Base-by-base conservation (phyloP, 805 yeast genomes). In the Yarrowia osloensis region DNA sequence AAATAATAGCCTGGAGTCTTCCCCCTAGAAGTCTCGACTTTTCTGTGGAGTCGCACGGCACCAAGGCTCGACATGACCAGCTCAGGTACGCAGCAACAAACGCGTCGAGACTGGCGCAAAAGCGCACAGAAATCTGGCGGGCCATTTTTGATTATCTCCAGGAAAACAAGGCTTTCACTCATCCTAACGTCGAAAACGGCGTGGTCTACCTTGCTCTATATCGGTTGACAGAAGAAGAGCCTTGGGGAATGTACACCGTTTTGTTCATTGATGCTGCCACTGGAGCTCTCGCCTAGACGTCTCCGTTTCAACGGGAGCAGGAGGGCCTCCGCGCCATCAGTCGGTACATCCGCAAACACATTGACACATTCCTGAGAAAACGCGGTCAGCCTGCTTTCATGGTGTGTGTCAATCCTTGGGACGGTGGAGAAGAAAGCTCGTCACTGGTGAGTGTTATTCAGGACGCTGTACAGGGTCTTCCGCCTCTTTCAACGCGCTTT, bases 151-250 rank as follows among this genome's bases (percentile, higher is more conserved):
- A 33, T 8, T 40, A 33, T 50, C 19, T 50, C 1, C 40, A 33
- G 7, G 24, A 21, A 2, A 13, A 33, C 4, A 22, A 50, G 29
- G 33, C 39, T 19, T 22, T 50, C 28, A 3, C 11, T 8, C 33
- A 28, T 12, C 15, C 57, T 1, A 21, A 33, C 2, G 3, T n/a
- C 8, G 15, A 4, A 4, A 13, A 19, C 5, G 40, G 40, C 1
- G 57, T 50, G 28, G 57, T 50, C 11, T 50, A 50, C 57, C 33
- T 31, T 50, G 57, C 40, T 8, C 40, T 50, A 15, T 50, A 9
- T 33, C 19, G 29, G 2, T 15, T 33, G 21, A 4, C 40, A 4
- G 40, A 50, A 13, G n/a, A 9, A 3, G 8, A 8, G 6, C 13
- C 22, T 17, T 21, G 11, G 4, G 50, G 50, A 9, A 15, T 26